phyloP scores from a whole-genome alignment of 108 stramenopile genomes.

The Cyclotella baltica region DNA sequence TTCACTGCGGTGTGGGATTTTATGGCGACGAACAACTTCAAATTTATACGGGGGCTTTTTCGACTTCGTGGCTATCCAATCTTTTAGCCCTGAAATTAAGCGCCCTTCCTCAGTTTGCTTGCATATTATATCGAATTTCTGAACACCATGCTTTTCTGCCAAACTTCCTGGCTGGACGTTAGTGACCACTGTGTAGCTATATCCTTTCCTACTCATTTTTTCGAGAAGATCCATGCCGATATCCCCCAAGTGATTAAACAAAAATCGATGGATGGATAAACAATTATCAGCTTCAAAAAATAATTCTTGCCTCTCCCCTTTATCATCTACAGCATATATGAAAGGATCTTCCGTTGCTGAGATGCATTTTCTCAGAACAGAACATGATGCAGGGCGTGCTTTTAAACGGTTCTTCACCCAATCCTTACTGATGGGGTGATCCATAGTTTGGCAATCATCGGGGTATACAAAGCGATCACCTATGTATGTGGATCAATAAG shows the following conservation, averaged over 20 bases:
- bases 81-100: not conserved
- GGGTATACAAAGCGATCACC: conserved; percentile 5
- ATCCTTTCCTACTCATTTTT: not conserved
- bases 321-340: not conserved
- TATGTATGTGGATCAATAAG: not conserved
- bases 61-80: not conserved
- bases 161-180: not conserved
- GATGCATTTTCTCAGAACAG: not conserved
- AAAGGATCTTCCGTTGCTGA: not conserved
- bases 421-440: not conserved
- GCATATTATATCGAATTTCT: not conserved
- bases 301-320: not conserved
- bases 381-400: not conserved
- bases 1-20: not conserved
- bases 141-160: not conserved
- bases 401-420: conserved; percentile 2
- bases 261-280: conserved; percentile 9
- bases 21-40: conserved; percentile 3
- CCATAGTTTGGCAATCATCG: not conserved
- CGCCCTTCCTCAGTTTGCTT: not conserved
- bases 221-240: not conserved
- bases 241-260: not conserved
- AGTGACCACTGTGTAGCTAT: not conserved
- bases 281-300: not conserved
- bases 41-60: not conserved